Percentiles rank a stretch among this genome's conserved stretches.
phyloP scores from a whole-genome alignment of 257 asterid species.

The Solanum appendiculatum region DNA sequence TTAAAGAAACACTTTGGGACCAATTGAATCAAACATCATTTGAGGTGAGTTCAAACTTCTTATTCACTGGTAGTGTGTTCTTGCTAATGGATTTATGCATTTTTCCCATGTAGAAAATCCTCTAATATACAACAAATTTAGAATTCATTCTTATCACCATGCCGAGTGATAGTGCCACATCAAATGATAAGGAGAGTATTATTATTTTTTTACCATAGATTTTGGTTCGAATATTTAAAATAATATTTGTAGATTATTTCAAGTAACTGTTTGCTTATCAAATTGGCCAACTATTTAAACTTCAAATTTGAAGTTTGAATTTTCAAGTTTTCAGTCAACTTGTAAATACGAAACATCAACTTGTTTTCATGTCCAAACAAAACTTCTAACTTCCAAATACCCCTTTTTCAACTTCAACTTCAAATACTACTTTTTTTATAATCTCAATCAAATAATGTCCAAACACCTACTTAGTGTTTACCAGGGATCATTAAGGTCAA shows the following conservation, averaged over 20 bases:
- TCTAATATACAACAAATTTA: not conserved
- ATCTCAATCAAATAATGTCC: not conserved
- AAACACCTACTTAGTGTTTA: not conserved
- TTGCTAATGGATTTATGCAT: not conserved
- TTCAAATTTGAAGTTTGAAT: not conserved
- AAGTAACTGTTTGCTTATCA: not conserved
- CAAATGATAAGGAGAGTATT: not conserved
- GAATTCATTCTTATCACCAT: not conserved
- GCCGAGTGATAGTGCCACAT: not conserved
- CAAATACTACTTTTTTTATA: not conserved
- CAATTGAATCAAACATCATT: slow-evolving; percentile 24
- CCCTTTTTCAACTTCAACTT: not conserved
- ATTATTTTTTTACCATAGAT: not conserved
- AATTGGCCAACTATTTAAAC: not conserved
- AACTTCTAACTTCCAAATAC: not conserved
- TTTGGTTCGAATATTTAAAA: not conserved
- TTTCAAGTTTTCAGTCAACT: not conserved
- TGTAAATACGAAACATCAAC: not conserved
- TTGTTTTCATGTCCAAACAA: not conserved
- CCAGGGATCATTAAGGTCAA: not conserved
- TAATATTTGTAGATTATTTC: not conserved
- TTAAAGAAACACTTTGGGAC: slow-evolving; percentile 85
- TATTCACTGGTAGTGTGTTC: not conserved
- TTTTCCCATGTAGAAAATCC: not conserved
- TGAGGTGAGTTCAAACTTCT: slow-evolving; percentile 32